phyloP scores from a whole-genome alignment of 106 monocot species.

The Narthecium ossifragum region DNA sequence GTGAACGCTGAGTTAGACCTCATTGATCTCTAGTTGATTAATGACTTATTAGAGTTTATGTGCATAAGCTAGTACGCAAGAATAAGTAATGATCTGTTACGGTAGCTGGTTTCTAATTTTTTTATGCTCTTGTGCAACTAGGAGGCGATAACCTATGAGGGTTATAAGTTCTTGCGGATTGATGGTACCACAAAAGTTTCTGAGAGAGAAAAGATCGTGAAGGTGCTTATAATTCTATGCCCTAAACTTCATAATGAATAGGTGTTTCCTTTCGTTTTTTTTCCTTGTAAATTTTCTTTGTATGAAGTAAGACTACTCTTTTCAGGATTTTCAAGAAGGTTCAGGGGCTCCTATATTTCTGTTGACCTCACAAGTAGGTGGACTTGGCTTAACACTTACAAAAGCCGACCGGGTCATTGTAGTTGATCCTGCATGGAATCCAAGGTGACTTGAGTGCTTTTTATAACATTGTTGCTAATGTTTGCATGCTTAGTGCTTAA shows the following conservation, averaged over 20 bases:
- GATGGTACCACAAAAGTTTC: slow-evolving; percentile 97
- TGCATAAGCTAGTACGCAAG: too few relatives aligned
- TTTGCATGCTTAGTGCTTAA: background rate
- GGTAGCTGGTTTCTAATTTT: background rate
- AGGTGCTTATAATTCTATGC: slow-evolving; percentile 32
- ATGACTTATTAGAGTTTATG: too few relatives aligned
- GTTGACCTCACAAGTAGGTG: slow-evolving; percentile 94
- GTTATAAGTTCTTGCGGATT: slow-evolving; percentile 71
- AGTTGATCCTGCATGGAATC: slow-evolving; percentile 99
- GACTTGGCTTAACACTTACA: slow-evolving; percentile 96
- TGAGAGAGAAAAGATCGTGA: slow-evolving; percentile 80
- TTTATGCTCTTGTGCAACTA: slow-evolving; percentile 15
- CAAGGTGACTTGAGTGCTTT: slow-evolving; percentile 48
- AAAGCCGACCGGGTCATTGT: slow-evolving; percentile 97
- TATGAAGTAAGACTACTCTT: background rate
- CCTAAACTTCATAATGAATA: background rate
- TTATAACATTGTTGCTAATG: too few relatives aligned
- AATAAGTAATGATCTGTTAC: too few relatives aligned
- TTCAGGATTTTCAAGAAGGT: slow-evolving; percentile 93
- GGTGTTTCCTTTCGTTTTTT: background rate
- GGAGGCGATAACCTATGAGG: slow-evolving; percentile 60
- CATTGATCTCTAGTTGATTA: too few relatives aligned
- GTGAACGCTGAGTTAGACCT: too few relatives aligned
- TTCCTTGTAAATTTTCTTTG: background rate
- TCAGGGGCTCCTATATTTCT: slow-evolving; percentile 75